phyloP scores from a whole-genome alignment of 2,329 filamentous ascomycete genomes.

The Talaromyces albobiverticillius region DNA sequence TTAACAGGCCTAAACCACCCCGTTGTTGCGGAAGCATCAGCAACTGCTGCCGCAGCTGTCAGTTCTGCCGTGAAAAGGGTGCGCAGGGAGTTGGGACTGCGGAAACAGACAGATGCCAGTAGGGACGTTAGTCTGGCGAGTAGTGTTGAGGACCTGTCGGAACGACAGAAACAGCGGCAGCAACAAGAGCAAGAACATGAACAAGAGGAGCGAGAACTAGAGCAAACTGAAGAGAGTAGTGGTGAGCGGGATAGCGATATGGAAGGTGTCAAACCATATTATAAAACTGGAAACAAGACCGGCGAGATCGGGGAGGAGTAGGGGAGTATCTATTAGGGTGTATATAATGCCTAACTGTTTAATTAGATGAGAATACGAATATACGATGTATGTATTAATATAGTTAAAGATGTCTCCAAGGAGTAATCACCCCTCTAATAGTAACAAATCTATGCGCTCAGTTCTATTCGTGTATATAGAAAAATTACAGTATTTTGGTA shows the following conservation, averaged over 20 bases:
- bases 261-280: slow-evolving; percentile 39
- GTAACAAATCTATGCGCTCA: too few relatives aligned
- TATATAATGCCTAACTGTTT: too few relatives aligned
- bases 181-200: slow-evolving; percentile 24
- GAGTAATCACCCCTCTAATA: too few relatives aligned
- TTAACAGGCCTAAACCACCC: slow-evolving; percentile 11
- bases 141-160: slow-evolving; percentile 50
- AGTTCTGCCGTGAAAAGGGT: slow-evolving; percentile 10
- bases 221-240: slow-evolving; percentile 18
- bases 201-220: slow-evolving; percentile 18
- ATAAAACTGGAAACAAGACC: slow-evolving; percentile 18
- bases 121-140: slow-evolving; percentile 69
- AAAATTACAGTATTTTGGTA: too few relatives aligned
- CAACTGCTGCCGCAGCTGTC: slow-evolving; percentile 16
- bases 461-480: too few relatives aligned
- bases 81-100: slow-evolving; percentile 61
- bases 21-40: slow-evolving; percentile 14
- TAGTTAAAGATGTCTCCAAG: too few relatives aligned
- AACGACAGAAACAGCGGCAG: slow-evolving; percentile 23
- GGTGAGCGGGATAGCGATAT: slow-evolving; percentile 33
- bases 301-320: neutral
- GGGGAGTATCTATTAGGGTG: too few relatives aligned
- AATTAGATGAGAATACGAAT: too few relatives aligned
- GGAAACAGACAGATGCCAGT: slow-evolving; percentile 63
- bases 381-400: too few relatives aligned